Conservation (phyloP, 169 alveolate genomes). For the Perkinsus olseni region DNA sequence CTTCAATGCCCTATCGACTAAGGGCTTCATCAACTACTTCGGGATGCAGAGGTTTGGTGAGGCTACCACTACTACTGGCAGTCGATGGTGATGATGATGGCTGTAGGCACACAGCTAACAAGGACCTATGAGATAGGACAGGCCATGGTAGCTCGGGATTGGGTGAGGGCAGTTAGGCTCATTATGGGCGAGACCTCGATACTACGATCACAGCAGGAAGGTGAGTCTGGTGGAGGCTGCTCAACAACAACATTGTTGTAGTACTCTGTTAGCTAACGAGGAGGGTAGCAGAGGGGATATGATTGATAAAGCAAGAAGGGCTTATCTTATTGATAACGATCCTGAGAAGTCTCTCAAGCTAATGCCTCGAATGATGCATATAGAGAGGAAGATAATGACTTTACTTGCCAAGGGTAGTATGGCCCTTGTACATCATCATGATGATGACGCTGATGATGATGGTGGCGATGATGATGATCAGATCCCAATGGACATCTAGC, state of each 20-base stretch:
- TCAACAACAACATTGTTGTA: too few species aligned
- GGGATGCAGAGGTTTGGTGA: not conserved
- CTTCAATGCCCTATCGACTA: not conserved
- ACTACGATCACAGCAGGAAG: not conserved
- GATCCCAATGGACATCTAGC: not conserved
- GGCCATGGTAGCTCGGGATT: not conserved
- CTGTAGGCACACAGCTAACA: not conserved
- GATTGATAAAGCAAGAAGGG: not conserved
- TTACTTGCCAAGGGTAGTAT: not conserved
- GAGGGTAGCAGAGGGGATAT: not conserved
- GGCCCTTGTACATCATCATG: not conserved
- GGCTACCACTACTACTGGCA: not conserved
- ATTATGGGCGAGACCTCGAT: not conserved
- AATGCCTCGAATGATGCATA: not conserved
- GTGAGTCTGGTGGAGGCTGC: too few species aligned
- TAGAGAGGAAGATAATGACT: not conserved
- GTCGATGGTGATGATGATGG: not conserved
- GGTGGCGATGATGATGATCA: not conserved
- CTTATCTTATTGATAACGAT: not conserved
- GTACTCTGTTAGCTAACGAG: too few species aligned
- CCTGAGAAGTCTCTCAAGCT: not conserved
- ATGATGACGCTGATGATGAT: not conserved
- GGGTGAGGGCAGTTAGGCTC: not conserved
- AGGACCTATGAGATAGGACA: not conserved
- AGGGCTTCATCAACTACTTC: not conserved